Evolutionary conservation across 2,329 filamentous ascomycete genomes (phyloP), one percentile per base, ranked within the genome.

Genomic region (Thermoascus crustaceus): DNA sequence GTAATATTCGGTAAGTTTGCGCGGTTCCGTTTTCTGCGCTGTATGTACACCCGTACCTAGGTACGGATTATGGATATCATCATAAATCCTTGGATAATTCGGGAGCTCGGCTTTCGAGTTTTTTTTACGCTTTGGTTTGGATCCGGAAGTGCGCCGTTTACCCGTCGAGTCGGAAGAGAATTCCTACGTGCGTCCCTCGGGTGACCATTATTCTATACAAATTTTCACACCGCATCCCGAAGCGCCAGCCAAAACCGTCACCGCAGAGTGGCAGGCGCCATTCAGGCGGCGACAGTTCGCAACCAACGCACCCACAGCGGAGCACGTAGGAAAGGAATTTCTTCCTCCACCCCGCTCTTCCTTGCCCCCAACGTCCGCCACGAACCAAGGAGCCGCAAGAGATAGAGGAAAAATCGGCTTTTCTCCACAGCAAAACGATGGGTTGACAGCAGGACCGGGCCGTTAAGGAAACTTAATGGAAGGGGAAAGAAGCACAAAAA

Each of bases 281-380:
- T 16, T 10, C n/a, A 17, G 7, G 26, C 14, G 26, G 26, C 16
- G 22, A 34, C 10, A 34, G 14, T n/a, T 7, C 8, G 9, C 4
- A 14, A 34, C 16, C 9, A 22, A 18, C 21, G 14, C 10, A 25
- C 34, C 45, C 48, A 50, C 48, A 38, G 48, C 45, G 46, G 48
- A 50, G 40, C 48, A 42, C 17, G 22, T 25, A 36, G 18, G 21
- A 33, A 31, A 10, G 13, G 8, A n/a, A 30, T 16, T 20, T 20
- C 3, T 21, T 20, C 17, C 9, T 23, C 7, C 18, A 7, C 29
- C 16, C 19, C 19, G 16, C 29, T 19, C 16, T 19, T 13, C 3
- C 20, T 18, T 14, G 7, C 30, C 13, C 30, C 19, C 8, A 32
- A 20, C 30, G 30, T 32, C 20, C 21, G 19, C 18, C 20, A 33